Evolutionary conservation across 208 protist genomes (phyloP).

Genomic region (Leishmania martiniquensis): DNA sequence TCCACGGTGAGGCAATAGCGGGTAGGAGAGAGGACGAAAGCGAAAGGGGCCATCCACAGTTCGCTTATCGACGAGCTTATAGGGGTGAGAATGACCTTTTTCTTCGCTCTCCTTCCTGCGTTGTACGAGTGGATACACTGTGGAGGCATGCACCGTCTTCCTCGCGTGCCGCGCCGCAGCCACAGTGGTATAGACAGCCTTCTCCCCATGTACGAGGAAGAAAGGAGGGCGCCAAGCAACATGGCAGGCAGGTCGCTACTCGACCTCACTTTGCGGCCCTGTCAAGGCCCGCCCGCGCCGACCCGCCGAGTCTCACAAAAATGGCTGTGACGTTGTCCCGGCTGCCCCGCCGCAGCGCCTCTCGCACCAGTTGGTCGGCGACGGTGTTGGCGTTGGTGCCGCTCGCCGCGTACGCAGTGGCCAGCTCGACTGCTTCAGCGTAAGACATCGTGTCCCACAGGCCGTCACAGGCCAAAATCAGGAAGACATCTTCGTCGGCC

Average conservation of each 20-base stretch:
- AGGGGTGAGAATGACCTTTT: too few relatives aligned
- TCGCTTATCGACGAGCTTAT: neutral
- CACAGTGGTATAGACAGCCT: neutral
- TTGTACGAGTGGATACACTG: neutral
- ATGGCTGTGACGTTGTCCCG: slow-evolving; percentile 88
- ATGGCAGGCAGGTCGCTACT: neutral
- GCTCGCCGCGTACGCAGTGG: slow-evolving; percentile 31
- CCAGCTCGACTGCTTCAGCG: slow-evolving; percentile 79
- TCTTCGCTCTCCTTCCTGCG: neutral
- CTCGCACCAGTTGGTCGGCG: slow-evolving; percentile 64
- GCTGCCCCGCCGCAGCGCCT: slow-evolving; percentile 66
- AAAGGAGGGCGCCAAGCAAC: neutral
- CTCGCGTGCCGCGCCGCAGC: neutral
- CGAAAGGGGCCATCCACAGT: neutral
- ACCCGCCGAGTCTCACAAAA: slow-evolving; percentile 41
- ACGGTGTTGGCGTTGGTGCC: slow-evolving; percentile 45
- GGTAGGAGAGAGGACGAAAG: slow-evolving; percentile 4
- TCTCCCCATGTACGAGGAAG: too few relatives aligned
- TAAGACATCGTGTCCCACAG: slow-evolving; percentile 93
- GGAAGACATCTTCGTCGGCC: slow-evolving; percentile 73
- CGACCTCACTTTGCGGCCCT: neutral
- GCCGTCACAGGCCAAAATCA: slow-evolving; percentile 92
- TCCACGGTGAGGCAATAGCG: neutral
- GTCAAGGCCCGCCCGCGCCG: neutral
- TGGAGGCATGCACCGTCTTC: neutral